Evolutionary conservation across 192 early-diverging fungal species (phyloP).

Genomic region (Gonapodya sp.): DNA sequence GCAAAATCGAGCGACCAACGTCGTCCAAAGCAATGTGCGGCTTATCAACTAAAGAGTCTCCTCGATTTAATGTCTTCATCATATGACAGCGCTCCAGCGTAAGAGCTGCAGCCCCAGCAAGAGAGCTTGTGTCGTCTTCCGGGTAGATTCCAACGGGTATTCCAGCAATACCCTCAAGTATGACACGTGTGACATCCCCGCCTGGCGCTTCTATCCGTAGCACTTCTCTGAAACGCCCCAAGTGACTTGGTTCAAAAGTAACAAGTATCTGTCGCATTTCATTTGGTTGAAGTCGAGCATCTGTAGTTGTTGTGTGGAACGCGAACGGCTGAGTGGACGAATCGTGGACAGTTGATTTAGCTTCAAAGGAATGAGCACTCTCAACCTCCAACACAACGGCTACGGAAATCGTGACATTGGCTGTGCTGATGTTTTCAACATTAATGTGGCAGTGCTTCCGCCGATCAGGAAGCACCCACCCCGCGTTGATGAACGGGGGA

Average conservation of each 20-base stretch:
- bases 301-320: not conserved
- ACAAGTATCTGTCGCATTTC: constrained; percentile 21
- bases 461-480: constrained; percentile 46
- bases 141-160: constrained; percentile 51
- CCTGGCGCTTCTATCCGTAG: constrained; percentile 41
- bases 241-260: constrained; percentile 35
- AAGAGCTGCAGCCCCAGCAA: constrained; percentile 32
- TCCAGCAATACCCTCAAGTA: constrained; percentile 36
- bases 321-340: not conserved
- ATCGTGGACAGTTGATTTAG: not conserved
- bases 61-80: constrained; percentile 35
- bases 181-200: constrained; percentile 35
- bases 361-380: constrained; percentile 11
- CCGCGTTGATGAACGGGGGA: constrained; percentile 36
- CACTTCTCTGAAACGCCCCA: constrained; percentile 35
- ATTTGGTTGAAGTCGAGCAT: not conserved
- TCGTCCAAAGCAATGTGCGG: constrained; percentile 28
- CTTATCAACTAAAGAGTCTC: constrained; percentile 23
- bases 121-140: constrained; percentile 34
- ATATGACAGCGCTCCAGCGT: constrained; percentile 44
- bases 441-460: constrained; percentile 31
- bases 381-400: constrained; percentile 28
- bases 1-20: constrained; percentile 34
- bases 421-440: constrained; percentile 36
- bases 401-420: constrained; percentile 22